Evolutionary conservation across 805 yeast genomes (phyloP), one percentile per base, ranked within the genome.

Genomic region (Lachancea kluyveri): DNA sequence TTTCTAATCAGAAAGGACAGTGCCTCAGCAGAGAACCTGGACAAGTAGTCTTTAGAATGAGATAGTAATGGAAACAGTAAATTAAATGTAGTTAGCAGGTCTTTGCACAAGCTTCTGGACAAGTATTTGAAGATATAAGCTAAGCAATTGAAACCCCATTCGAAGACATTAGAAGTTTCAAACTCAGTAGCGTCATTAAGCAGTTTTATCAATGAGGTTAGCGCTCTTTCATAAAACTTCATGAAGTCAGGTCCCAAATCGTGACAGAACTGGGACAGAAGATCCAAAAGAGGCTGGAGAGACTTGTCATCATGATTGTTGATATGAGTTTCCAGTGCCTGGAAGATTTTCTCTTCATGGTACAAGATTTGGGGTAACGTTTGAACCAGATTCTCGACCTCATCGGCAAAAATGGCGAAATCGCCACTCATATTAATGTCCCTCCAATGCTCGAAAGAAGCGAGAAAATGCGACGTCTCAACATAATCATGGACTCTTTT

Each of bases 241-340:
- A 86, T 70, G 50, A 88, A 92, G 45, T 90, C 97, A 2, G 90
- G 79, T 7, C 96, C 96, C 40, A 90, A 62, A 62, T 90, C 98
- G 46, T 85, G 96, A 24, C 87, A 78, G 46, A 92, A 80, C 49
- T 87, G 94, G 0, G 95, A 73, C 15, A 87, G 54, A 7, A 82
- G 60, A 49, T 92, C 98, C 30, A 86, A 57, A 17, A 85, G 52
- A 3, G 97, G 90, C 54, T 87, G 92, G 26, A 83, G 60, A 1
- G 95, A 75, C 35, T 79, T 63, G 14, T 68, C 67, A 51, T 92
- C 95, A 39, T 77, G 73, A 21, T 64, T 59, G 11, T 54, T 47
- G 22, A 81, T 68, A 35, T 70, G 68, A 7, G 41, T 42, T 17
- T 59, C 51, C 21, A 92, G 59, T 4, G 68, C 43, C 5, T 67